Base-by-base conservation (phyloP, 2,329 filamentous ascomycete species). In the Ceratocystis harringtonii region DNA sequence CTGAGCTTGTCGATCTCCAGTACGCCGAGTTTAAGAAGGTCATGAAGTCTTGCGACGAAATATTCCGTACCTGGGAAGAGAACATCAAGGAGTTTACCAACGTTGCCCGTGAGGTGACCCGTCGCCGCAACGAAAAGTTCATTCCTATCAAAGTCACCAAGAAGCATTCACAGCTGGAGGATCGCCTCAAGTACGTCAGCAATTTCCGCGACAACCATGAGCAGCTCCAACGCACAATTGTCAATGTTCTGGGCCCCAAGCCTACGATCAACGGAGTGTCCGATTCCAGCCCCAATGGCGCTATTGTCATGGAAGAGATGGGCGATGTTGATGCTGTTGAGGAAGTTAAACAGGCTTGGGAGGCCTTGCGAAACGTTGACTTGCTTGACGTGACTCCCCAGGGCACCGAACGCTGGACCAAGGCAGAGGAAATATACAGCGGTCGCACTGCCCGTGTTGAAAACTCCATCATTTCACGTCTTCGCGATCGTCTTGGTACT, bases 21-120 rank as follows among this genome's bases (percentile, higher is more conserved):
- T 97, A 95, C 72, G 84, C 85, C 62, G 92, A 97, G 69, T 99
- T 99, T 73, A 84, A 88, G 71, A 83, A 81, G 25, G 81, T 96
- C 68, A 95, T 97, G 86, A 84, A 82, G 67, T 87, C 86, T 19
- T 88, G 92, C 25, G 88, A 92, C 66, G 83, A 84, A 19, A 92
- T 99, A 68, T 99, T 95, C 81, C 83, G 83, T 50, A 87, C 88
- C 8, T 99, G 94, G 94, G 94, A 99, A 70, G 91, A 95, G 65
- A 91, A 92, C 71, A 82, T 95, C 73, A 97, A 97, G 74, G 94
- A 97, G 71, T 99, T 99, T 73, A 97, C 92, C 17, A 96, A 96
- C 70, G 90, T 97, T 69, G 92, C 94, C 43, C 89, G 94, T 76
- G 95, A 99, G 72, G 91, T 95, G 5, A 96, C 90, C 2, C 84